phyloP scores from a whole-genome alignment of 306 rosid species.

The Senna tora region DNA sequence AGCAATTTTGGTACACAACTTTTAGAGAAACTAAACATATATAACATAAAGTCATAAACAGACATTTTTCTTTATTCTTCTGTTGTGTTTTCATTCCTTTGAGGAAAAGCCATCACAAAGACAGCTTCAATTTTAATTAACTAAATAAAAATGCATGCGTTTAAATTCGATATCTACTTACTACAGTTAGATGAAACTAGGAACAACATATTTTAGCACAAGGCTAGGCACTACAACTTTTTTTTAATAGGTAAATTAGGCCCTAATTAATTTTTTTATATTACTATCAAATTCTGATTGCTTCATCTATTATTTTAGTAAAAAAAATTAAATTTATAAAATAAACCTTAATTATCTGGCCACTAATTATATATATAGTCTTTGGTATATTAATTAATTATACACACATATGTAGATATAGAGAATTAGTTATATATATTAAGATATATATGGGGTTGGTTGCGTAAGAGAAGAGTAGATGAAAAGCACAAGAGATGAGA shows the following conservation, averaged over 20 bases:
- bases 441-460: not conserved
- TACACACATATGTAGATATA: not conserved
- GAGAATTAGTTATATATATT: not conserved
- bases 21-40: not conserved
- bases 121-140: not conserved
- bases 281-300: not conserved
- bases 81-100: too few relatives aligned
- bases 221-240: too few relatives aligned
- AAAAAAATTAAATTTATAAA: not conserved
- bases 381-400: not conserved
- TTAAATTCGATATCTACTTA: not conserved
- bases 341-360: not conserved
- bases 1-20: too few relatives aligned
- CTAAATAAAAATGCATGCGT: not conserved
- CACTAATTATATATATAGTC: not conserved
- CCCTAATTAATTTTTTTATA: not conserved
- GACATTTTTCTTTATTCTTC: not conserved
- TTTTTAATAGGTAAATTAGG: not conserved
- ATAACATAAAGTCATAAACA: too few relatives aligned
- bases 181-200: not conserved
- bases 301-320: not conserved
- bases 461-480: not conserved
- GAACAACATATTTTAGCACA: too few relatives aligned
- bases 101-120: too few relatives aligned
- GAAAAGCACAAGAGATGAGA: conserved; percentile 33